Conservation (phyloP, 1,284 basidiomycete genomes). For the Fistulinella cinereoalba region DNA sequence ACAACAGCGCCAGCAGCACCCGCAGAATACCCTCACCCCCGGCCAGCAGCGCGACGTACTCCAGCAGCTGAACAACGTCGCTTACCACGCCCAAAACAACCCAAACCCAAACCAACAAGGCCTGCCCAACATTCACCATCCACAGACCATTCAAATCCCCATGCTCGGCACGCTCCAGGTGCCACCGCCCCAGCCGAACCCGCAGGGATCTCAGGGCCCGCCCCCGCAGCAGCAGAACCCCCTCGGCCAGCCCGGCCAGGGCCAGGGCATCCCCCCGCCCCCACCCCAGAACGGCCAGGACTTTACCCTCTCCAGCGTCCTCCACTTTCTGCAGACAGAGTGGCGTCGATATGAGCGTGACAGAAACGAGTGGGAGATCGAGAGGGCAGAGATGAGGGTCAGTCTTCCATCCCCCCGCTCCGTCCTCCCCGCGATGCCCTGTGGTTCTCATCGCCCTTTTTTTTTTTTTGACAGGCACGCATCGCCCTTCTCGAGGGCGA, state of each 20-base stretch:
- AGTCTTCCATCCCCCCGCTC: slow-evolving; percentile 34
- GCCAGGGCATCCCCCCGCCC: slow-evolving; percentile 65
- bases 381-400: slow-evolving; percentile 97
- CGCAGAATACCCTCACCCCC: slow-evolving; percentile 27
- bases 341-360: slow-evolving; percentile 97
- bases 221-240: slow-evolving; percentile 46
- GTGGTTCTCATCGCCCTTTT: slow-evolving; percentile 21
- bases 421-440: slow-evolving; percentile 3
- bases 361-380: slow-evolving; percentile 99
- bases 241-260: slow-evolving; percentile 49
- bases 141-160: slow-evolving; percentile 48
- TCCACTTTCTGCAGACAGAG: slow-evolving; percentile 98
- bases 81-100: slow-evolving; percentile 28
- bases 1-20: slow-evolving; percentile 25
- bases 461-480: slow-evolving; percentile 76
- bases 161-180: slow-evolving; percentile 71
- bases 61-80: slow-evolving; percentile 24
- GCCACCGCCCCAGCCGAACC: slow-evolving; percentile 49
- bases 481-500: slow-evolving; percentile 98
- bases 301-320: slow-evolving; percentile 89
- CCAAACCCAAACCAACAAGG: slow-evolving; percentile 14
- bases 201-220: slow-evolving; percentile 37
- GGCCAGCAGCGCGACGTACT: slow-evolving; percentile 31
- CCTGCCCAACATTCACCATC: slow-evolving; percentile 36
- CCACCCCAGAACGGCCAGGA: slow-evolving; percentile 81